Conservation (phyloP, 768 basidiomycete genomes). For the Suillus spraguei region DNA sequence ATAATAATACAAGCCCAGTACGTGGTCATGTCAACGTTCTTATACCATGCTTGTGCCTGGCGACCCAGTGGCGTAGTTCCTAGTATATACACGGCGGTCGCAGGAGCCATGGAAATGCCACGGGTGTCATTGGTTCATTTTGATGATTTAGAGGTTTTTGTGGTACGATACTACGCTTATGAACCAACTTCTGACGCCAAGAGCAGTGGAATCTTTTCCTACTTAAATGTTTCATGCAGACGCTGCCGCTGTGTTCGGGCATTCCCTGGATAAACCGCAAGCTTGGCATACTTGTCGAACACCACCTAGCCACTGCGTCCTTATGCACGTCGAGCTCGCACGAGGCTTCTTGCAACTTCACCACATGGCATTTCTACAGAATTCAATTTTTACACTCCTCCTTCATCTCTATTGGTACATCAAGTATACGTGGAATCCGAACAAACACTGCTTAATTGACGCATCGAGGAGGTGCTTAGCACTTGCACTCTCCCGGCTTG, state of each 20-base stretch:
- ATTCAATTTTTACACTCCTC: neutral
- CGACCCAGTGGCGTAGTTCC: conserved; percentile 1
- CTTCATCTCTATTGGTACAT: neutral
- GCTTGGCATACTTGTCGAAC: neutral
- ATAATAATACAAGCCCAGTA: neutral
- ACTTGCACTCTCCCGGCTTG: conserved; percentile 8
- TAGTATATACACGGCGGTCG: neutral
- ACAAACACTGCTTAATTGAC: neutral
- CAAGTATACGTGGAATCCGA: neutral
- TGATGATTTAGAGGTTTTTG: neutral
- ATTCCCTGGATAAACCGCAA: neutral
- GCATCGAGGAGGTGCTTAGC: neutral
- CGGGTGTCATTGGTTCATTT: neutral
- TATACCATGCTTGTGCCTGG: neutral
- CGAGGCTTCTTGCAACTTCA: neutral
- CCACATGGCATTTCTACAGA: neutral
- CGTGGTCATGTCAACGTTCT: neutral
- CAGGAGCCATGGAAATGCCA: neutral
- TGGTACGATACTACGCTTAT: neutral
- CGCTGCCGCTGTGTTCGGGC: neutral
- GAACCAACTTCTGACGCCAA: neutral
- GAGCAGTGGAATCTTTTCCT: neutral
- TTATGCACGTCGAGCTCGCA: neutral
- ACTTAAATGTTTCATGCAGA: neutral
- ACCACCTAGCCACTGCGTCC: neutral